Percentiles rank a stretch among this genome's conserved stretches.
phyloP scores from a whole-genome alignment of 345 rosid species.

The Acer yangbiense region DNA sequence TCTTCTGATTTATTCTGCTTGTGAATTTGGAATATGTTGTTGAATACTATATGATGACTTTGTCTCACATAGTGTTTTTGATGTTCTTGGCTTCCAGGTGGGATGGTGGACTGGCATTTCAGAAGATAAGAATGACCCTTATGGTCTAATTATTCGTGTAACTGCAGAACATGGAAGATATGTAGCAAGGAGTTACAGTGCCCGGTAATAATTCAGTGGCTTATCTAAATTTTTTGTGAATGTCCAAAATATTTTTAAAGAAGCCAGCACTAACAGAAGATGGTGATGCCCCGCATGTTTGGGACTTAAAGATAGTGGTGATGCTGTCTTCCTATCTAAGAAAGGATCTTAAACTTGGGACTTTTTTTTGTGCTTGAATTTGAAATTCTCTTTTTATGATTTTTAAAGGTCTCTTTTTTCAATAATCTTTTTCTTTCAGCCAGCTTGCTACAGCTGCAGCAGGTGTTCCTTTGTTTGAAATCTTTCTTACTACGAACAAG shows the following conservation, averaged over 20 bases:
- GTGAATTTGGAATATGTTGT: neutral
- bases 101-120: slow-evolving; percentile 99
- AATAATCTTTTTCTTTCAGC: slow-evolving; percentile 45
- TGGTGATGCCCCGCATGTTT: neutral
- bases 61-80: neutral
- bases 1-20: neutral
- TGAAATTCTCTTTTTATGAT: neutral
- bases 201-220: slow-evolving; percentile 55
- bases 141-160: slow-evolving; percentile 78
- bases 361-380: neutral
- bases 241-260: slow-evolving; percentile 4
- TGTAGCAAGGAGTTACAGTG: slow-evolving; percentile 79
- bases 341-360: slow-evolving; percentile 4
- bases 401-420: slow-evolving; percentile 22
- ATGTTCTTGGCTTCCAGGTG: slow-evolving; percentile 48
- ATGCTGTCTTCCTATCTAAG: neutral
- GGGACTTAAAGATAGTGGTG: neutral
- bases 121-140: slow-evolving; percentile 72
- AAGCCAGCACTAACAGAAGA: neutral
- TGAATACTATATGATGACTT: slow-evolving; percentile 2
- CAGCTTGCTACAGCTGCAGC: slow-evolving; percentile 72
- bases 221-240: neutral
- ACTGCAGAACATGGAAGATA: slow-evolving; percentile 98
- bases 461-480: slow-evolving; percentile 85
- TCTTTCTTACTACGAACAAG: slow-evolving; percentile 64